Evolutionary conservation across 2,329 filamentous ascomycete species (phyloP), one percentile per base, ranked within the genome.

Genomic region (Rutstroemia sp.): DNA sequence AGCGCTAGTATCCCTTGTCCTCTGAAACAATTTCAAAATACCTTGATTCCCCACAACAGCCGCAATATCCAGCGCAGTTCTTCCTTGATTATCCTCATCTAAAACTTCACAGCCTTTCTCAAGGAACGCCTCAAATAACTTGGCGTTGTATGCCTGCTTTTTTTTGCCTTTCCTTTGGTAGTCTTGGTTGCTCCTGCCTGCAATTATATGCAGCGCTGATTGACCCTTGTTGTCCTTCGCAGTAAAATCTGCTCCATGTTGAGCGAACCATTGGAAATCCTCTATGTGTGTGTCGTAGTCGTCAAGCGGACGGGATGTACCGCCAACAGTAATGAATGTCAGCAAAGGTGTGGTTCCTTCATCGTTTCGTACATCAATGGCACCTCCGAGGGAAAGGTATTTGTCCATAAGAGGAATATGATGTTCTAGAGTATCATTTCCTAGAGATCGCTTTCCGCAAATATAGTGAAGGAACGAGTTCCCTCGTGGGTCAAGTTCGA

Each of bases 381-480:
- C 27, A n/a, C 50, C 38, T 18, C 58, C 53, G 12, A 47, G 39
- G 8, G 19, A 8, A 14, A 62, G 27, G 25, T 56, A 57, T 12
- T 21, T 46, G 2, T 47, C 5, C 16, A 58, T 54, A 1, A 41
- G 5, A 19, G 23, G 14, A 2, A 45, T 7, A 37, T 0, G 21
- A 9, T 50, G 8, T 2, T 12, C 1, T 8, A 27, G 25, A 27
- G 7, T 7, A 27, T 27, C 25, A 8, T 27, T 7, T 27, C 2
- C 2, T 7, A 27, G 6, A 27, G 6, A 0, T 27, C 25, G 25
- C 6, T 27, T 4, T 8, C 7, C 8, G 4, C 38, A 38, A 21
- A 62, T 48, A 38, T 63, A 41, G 14, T 63, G 61, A 10, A 62
- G 51, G 10, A 54, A 53, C 2, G 59, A 62, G 14, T 61, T 52